phyloP scores from a whole-genome alignment of 306 rosid species.

The Dicorynia guianensis region DNA sequence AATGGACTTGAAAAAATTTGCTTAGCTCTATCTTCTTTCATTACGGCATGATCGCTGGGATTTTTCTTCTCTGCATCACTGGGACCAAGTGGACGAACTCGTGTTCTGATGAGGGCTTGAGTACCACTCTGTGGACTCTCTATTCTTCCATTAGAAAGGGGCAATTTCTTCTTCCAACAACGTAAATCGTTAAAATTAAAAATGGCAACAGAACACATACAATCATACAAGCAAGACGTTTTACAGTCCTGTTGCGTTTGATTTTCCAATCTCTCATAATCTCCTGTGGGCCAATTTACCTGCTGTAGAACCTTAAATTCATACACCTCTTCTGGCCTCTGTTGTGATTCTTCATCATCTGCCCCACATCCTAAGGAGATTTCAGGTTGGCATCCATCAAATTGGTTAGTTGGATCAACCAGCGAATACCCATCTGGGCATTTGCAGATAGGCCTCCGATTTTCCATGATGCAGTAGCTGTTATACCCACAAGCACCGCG shows the following conservation, averaged over 20 bases:
- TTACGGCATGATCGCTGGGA: constrained; percentile 45
- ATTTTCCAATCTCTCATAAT: constrained; percentile 43
- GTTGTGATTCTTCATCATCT: constrained; percentile 30
- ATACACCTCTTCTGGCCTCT: constrained; percentile 31
- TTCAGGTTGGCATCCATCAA: constrained; percentile 51
- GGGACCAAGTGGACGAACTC: constrained; percentile 24
- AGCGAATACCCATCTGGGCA: constrained; percentile 53
- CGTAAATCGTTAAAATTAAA: no score
- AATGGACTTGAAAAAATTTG: constrained; percentile 39
- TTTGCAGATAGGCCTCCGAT: constrained; percentile 43
- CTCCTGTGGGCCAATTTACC: constrained; percentile 42
- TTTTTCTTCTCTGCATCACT: background rate
- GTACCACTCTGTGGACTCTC: no score
- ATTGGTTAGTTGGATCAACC: constrained; percentile 44
- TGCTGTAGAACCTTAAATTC: background rate
- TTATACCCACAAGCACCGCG: constrained; percentile 52
- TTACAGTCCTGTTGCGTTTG: constrained; percentile 34
- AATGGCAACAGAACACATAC: constrained; percentile 47
- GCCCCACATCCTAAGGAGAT: constrained; percentile 48
- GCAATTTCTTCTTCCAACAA: constrained; percentile 53
- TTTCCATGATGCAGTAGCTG: constrained; percentile 49
- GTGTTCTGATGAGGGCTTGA: constrained; percentile 40
- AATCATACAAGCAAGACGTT: constrained; percentile 50
- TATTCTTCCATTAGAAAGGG: constrained; percentile 57
- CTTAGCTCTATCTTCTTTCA: constrained; percentile 38